Evolutionary conservation across 2,329 filamentous ascomycete genomes (phyloP).

Genomic region (Colletotrichum karsti): DNA sequence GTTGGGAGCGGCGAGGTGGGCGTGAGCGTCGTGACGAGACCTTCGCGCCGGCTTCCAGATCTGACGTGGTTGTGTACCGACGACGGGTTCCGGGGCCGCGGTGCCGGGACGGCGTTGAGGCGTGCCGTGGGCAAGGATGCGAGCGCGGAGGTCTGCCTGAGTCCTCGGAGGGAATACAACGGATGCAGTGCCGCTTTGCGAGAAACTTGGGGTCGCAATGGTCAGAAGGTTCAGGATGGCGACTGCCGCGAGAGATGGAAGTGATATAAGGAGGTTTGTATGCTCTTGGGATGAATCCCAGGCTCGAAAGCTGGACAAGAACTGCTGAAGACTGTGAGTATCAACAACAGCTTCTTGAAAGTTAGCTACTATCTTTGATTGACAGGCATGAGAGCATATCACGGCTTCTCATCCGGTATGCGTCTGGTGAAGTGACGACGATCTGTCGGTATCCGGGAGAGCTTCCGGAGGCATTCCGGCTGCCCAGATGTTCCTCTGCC

Average conservation of each 20-base stretch:
- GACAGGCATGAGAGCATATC: too few relatives aligned
- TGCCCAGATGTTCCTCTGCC: too few relatives aligned
- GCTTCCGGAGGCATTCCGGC: too few relatives aligned
- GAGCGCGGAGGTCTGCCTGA: slow-evolving; percentile 39
- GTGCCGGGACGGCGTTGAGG: slow-evolving; percentile 44
- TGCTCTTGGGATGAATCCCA: background rate
- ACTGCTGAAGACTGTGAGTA: background rate
- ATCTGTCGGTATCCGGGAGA: too few relatives aligned
- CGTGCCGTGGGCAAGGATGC: slow-evolving; percentile 42
- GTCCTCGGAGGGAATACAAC: slow-evolving; percentile 49
- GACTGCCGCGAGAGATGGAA: slow-evolving; percentile 38
- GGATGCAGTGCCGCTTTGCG: slow-evolving; percentile 47
- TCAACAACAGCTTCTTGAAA: too few relatives aligned
- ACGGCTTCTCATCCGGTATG: too few relatives aligned
- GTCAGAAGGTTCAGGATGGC: slow-evolving; percentile 43
- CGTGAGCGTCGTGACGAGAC: too few relatives aligned
- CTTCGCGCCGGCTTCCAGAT: slow-evolving; percentile 38
- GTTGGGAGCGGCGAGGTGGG: too few relatives aligned
- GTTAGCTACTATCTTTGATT: too few relatives aligned
- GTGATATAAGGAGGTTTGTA: background rate
- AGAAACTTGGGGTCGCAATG: slow-evolving; percentile 44
- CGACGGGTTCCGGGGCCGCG: slow-evolving; percentile 42
- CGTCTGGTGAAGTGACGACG: too few relatives aligned
- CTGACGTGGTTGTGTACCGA: slow-evolving; percentile 50
- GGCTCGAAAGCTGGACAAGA: background rate